Base-by-base conservation (phyloP, 441 rosid species). In the Aquilaria agallochum region DNA sequence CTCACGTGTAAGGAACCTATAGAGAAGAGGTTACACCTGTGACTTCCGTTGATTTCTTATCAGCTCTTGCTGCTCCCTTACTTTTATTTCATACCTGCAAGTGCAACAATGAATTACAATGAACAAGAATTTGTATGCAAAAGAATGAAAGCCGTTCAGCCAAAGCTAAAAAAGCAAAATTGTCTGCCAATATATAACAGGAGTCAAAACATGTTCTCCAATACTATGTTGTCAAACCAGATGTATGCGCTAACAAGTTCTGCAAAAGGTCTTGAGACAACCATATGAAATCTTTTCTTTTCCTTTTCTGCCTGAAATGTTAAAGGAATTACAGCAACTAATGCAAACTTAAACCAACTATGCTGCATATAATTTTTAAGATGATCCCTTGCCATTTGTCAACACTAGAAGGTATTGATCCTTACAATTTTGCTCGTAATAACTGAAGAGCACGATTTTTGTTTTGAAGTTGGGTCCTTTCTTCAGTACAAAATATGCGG, bases 401-500 rank as follows among this genome's bases (percentile, higher is more conserved):
- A 11, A 66, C 56, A 33, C 58, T 58, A 68, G n/a, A 62, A 30
- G 44, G 55, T 68, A 20, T 33, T 45, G 48, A 33, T 46, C 53
- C 92, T 72, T 69, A 89, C 96, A 94, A 71, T 80, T 94, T 94
- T 67, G 99, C 96, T 75, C 97, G 87, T 61, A 88, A 85, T 73
- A 88, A 83, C 82, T 91, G 96, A 60, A 89, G 77, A 61, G 97
- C 97, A 47, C 94, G 94, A 71, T 58, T 65, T 66, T 72, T 91
- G 76, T 91, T 94, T 57, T 75, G 80, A 68, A 86, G 64, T 72
- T 94, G 97, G 65, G 96, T 84, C 77, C 97, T 88, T 71, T 94
- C 96, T 75, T 90, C 97, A 11, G 96, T 89, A 68, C 98, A 94
- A 74, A 94, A 90, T 64, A 94, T 90, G 72, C 96, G 92, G 57